A percentile compares a stretch with the other conserved stretches of the same genome.
Evolutionary conservation across 2,329 filamentous ascomycete species (phyloP).

Genomic region (Fonsecaea pedrosoi): DNA sequence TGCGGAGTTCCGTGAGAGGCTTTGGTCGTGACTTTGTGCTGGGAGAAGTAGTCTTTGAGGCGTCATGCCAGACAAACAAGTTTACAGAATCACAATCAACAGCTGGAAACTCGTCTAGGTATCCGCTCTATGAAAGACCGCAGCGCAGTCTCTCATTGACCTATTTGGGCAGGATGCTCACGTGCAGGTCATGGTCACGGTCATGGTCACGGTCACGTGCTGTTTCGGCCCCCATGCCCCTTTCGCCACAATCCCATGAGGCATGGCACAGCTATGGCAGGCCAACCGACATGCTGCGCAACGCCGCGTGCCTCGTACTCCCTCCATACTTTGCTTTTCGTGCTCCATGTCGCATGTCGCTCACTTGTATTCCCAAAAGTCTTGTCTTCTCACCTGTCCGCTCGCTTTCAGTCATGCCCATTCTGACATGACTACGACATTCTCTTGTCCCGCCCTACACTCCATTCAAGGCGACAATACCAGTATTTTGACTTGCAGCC

Average conservation of each 20-base stretch:
- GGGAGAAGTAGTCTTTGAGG: too few species aligned
- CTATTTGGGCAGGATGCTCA: neutral
- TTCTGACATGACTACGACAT: slow-evolving; percentile 20
- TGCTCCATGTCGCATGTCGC: slow-evolving; percentile 8
- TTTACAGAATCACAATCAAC: too few species aligned
- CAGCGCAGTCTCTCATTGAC: too few species aligned
- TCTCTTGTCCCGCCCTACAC: slow-evolving; percentile 15
- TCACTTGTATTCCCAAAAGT: slow-evolving; percentile 1
- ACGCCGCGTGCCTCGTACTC: slow-evolving; percentile 1
- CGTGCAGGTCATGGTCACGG: neutral
- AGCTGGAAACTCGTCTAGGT: too few species aligned
- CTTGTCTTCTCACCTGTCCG: neutral
- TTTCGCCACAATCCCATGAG: neutral
- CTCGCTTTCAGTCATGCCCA: slow-evolving; percentile 16
- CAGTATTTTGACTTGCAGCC: slow-evolving; percentile 4
- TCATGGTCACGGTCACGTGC: neutral
- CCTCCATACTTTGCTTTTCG: neutral
- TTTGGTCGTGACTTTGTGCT: too few species aligned
- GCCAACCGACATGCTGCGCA: slow-evolving; percentile 3
- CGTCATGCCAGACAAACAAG: too few species aligned
- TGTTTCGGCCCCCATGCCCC: neutral
- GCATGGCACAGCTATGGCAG: neutral
- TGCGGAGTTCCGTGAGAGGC: too few species aligned
- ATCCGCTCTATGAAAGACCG: too few species aligned
- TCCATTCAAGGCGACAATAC: slow-evolving; percentile 20